phyloP scores from a whole-genome alignment of 1,284 basidiomycete genomes.

The Ganoderma multipileum region DNA sequence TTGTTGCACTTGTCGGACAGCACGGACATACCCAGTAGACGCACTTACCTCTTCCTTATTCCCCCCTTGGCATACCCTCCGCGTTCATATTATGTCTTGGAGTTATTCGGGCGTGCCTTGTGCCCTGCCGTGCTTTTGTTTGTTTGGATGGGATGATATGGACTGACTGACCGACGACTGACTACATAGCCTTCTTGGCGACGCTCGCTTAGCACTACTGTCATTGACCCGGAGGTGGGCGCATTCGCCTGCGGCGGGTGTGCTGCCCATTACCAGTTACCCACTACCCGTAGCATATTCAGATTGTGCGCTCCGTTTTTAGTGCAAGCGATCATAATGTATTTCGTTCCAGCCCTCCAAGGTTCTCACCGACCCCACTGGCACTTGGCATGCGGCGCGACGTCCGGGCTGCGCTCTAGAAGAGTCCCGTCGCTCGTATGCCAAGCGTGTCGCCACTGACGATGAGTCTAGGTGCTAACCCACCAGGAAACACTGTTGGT shows the following conservation, averaged over 20 bases:
- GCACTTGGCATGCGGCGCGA: neutral
- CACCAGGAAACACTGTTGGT: neutral
- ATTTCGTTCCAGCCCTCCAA: neutral
- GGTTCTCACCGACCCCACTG: neutral
- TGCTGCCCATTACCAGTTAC: neutral
- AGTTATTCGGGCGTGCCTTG: neutral
- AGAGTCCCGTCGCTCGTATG: neutral
- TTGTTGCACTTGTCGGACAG: neutral
- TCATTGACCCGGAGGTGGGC: slow-evolving; percentile 13
- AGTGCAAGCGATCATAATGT: neutral
- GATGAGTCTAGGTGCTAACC: too few relatives aligned
- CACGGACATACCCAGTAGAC: neutral
- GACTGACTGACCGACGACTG: slow-evolving; percentile 6
- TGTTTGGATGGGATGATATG: slow-evolving; percentile 9
- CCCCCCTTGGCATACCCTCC: neutral
- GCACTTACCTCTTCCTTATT: neutral
- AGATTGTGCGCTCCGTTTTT: neutral
- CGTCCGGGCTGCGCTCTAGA: neutral
- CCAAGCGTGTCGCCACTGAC: neutral
- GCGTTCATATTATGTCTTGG: neutral
- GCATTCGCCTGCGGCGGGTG: neutral
- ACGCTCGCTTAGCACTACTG: slow-evolving; percentile 15
- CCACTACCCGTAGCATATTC: neutral
- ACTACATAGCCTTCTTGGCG: neutral
- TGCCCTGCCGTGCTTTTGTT: neutral